Percentiles rank a stretch among this genome's conserved stretches.
Evolutionary conservation across 108 stramenopile genomes (phyloP).

Genomic region (Cyclostephanos invisitatus): DNA sequence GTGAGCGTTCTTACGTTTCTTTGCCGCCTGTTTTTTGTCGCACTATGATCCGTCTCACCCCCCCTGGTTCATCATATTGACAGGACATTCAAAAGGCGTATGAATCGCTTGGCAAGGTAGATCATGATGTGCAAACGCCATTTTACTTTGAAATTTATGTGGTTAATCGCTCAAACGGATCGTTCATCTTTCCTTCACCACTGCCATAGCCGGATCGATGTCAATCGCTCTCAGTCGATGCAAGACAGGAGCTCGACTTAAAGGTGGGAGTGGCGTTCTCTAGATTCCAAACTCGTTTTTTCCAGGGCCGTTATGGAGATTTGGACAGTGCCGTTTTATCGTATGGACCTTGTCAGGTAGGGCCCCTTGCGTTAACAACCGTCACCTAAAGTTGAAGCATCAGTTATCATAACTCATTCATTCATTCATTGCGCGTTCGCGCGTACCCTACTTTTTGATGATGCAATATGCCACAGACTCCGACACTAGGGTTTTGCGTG

Average conservation of each 20-base stretch:
- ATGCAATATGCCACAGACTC: slow-evolving; percentile 64
- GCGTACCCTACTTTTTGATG: too few species aligned
- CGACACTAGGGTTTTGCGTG: slow-evolving; percentile 96
- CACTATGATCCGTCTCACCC: too few species aligned
- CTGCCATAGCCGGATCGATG: slow-evolving; percentile 76
- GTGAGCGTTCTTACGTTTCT: too few species aligned
- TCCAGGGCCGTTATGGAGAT: slow-evolving; percentile 91
- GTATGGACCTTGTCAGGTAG: slow-evolving; percentile 90
- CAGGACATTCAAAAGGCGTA: slow-evolving; percentile 89
- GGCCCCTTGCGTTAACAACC: neutral
- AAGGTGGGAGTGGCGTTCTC: slow-evolving; percentile 96
- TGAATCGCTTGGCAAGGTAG: slow-evolving; percentile 50
- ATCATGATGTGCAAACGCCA: too few species aligned
- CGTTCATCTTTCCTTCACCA: too few species aligned
- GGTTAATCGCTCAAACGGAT: too few species aligned
- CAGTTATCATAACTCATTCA: too few species aligned
- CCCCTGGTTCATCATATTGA: too few species aligned
- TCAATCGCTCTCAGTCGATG: slow-evolving; percentile 91
- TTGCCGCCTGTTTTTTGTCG: too few species aligned
- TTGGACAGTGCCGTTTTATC: slow-evolving; percentile 86
- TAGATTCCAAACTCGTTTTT: slow-evolving; percentile 91
- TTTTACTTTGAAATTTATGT: too few species aligned
- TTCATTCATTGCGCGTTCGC: too few species aligned
- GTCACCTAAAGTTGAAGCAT: too few species aligned
- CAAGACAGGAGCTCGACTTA: slow-evolving; percentile 95